Percentiles rank a stretch among this genome's conserved stretches.
These are phyloP conservation scores for Rhodofomes roseus DNA, from an alignment of 1,284 basidiomycete genomes.

Conservation along the genomic window DNA sequence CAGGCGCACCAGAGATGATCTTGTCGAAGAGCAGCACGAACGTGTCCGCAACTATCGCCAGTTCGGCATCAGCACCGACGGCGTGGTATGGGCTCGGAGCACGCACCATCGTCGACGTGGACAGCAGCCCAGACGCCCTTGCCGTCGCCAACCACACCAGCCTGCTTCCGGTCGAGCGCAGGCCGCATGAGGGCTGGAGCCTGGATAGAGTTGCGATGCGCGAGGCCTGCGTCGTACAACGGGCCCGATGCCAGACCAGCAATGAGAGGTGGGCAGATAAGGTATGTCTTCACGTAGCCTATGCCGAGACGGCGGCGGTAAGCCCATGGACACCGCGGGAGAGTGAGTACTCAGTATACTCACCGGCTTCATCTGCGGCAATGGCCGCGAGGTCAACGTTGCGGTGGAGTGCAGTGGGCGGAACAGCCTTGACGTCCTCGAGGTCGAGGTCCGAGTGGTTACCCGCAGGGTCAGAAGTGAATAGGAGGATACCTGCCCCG, in stretches of 20 bases:
- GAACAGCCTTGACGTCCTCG: constrained; percentile 27
- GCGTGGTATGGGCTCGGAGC: neutral
- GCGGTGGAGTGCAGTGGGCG: constrained; percentile 28
- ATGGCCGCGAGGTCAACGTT: constrained; percentile 26
- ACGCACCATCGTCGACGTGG: constrained; percentile 39
- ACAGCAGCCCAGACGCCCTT: constrained; percentile 42
- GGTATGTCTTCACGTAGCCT: constrained; percentile 35
- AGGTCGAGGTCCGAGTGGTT: constrained; percentile 33
- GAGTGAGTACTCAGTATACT: no score
- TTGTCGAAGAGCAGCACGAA: constrained; percentile 18
- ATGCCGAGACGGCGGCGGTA: constrained; percentile 9
- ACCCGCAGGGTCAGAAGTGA: constrained; percentile 6
- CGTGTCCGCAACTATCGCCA: constrained; percentile 13
- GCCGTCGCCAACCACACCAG: constrained; percentile 25
- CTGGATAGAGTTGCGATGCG: constrained; percentile 31
- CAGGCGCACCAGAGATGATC: constrained; percentile 3
- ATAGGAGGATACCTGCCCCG: constrained; percentile 2
- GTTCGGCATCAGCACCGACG: neutral
- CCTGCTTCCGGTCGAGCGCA: constrained; percentile 24
- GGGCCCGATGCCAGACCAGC: constrained; percentile 32
- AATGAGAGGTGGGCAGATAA: constrained; percentile 36
- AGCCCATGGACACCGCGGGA: no score
- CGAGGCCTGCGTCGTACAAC: constrained; percentile 35
- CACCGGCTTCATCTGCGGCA: constrained; percentile 32
- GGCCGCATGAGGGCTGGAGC: constrained; percentile 29